Percentiles rank a stretch among this genome's conserved stretches.
These are phyloP conservation scores for Fusarium tanahbumbuense DNA, from an alignment of 2,329 filamentous ascomycete genomes.

Conservation along the genomic window DNA sequence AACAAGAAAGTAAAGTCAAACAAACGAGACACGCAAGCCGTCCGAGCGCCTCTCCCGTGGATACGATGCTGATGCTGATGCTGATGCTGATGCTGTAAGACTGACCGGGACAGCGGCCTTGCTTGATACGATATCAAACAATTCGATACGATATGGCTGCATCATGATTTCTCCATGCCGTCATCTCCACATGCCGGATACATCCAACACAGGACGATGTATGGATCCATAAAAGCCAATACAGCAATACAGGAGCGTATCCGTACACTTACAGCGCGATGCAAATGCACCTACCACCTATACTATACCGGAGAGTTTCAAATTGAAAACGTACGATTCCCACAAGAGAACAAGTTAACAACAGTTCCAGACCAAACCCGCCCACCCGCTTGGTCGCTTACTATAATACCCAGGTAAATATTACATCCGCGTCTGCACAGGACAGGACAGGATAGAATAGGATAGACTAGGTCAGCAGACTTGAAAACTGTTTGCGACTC, in stretches of 20 bases:
- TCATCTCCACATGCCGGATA: constrained; percentile 27
- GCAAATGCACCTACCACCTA: constrained; percentile 24
- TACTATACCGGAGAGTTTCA: constrained; percentile 29
- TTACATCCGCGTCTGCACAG: neutral
- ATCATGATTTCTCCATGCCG: constrained; percentile 40
- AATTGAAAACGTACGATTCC: constrained; percentile 33
- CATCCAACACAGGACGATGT: neutral
- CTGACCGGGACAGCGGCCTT: neutral
- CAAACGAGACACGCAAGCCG: constrained; percentile 36
- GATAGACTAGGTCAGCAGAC: neutral
- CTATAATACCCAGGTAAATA: neutral
- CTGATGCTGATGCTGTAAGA: constrained; percentile 23
- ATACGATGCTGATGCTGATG: constrained; percentile 35
- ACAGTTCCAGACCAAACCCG: constrained; percentile 26
- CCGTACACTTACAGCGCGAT: neutral
- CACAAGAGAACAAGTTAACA: constrained; percentile 5
- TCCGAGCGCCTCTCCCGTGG: constrained; percentile 28
- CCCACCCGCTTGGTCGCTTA: neutral
- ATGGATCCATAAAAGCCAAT: constrained; percentile 1
- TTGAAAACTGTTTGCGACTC: constrained; percentile 15
- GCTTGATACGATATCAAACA: constrained; percentile 17
- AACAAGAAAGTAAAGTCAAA: constrained; percentile 9
- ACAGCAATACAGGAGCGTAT: neutral
- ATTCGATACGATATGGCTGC: constrained; percentile 34
- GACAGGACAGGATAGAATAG: neutral